phyloP scores from a whole-genome alignment of 2,329 filamentous ascomycete genomes.

The Cladosporium phlei region DNA sequence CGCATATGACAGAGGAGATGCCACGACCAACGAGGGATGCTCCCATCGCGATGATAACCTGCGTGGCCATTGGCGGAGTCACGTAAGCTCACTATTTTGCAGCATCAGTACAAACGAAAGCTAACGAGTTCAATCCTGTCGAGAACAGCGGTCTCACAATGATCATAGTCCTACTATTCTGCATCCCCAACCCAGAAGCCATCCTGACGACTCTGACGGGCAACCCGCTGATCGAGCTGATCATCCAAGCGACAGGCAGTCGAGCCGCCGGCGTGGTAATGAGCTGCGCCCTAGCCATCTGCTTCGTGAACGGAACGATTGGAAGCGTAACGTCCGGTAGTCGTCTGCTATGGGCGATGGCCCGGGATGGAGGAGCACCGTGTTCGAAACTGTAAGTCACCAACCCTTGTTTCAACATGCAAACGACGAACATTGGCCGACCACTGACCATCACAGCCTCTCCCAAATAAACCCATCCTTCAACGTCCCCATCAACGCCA shows the following conservation, averaged over 20 bases:
- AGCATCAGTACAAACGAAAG: not conserved
- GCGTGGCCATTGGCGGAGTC: conserved; percentile 1
- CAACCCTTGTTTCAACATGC: not conserved
- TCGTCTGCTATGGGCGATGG: conserved; percentile 32
- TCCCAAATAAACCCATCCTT: conserved; percentile 12
- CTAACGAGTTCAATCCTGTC: not conserved
- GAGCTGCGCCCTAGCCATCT: conserved; percentile 26
- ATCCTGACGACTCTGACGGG: conserved; percentile 20
- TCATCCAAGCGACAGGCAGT: conserved; percentile 25
- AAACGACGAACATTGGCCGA: too few relatives aligned
- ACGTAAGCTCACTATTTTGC: conserved; percentile 1
- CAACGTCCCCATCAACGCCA: conserved; percentile 17
- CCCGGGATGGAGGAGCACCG: conserved; percentile 29
- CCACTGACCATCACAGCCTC: not conserved
- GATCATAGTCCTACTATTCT: conserved; percentile 27
- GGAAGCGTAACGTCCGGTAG: conserved; percentile 34
- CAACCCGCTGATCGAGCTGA: conserved; percentile 29
- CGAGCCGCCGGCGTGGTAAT: conserved; percentile 35
- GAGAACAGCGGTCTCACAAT: conserved; percentile 15
- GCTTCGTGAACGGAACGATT: conserved; percentile 27
- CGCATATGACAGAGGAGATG: conserved; percentile 9
- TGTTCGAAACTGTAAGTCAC: conserved; percentile 1
- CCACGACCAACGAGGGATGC: conserved; percentile 2
- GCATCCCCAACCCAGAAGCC: conserved; percentile 27
- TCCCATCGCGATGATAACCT: conserved; percentile 6